Evolutionary conservation across 805 yeast genomes (phyloP).

Genomic region (Candida germanica): DNA sequence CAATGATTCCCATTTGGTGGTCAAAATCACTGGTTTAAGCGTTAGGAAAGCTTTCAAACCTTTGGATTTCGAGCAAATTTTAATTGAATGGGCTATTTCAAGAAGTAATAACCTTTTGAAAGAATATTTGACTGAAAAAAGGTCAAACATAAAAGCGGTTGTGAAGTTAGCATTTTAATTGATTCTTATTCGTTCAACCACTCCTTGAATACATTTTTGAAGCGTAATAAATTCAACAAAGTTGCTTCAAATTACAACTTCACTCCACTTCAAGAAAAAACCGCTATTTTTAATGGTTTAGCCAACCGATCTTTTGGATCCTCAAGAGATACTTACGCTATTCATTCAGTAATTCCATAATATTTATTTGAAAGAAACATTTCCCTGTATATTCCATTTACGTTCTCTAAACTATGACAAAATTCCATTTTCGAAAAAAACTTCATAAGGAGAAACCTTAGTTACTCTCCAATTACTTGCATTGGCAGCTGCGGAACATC

Average conservation of each 20-base stretch:
- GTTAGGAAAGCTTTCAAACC: constrained; percentile 65
- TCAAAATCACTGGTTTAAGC: constrained; percentile 56
- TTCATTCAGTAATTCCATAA: constrained; percentile 19
- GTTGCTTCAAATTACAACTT: constrained; percentile 24
- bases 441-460: too few relatives aligned
- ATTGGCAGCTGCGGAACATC: too few relatives aligned
- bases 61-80: constrained; percentile 61
- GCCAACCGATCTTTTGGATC: constrained; percentile 23
- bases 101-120: constrained; percentile 43
- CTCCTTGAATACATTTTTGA: constrained; percentile 33
- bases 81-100: constrained; percentile 57
- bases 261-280: constrained; percentile 21
- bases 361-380: background rate
- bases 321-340: constrained; percentile 21
- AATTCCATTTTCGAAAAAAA: too few relatives aligned
- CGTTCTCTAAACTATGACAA: too few relatives aligned
- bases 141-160: constrained; percentile 23
- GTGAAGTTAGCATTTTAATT: constrained; percentile 37
- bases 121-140: constrained; percentile 24
- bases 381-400: too few relatives aligned
- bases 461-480: too few relatives aligned
- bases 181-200: constrained; percentile 55
- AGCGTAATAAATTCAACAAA: constrained; percentile 41
- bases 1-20: constrained; percentile 40
- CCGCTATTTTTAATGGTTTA: constrained; percentile 11